These are phyloP conservation scores for Trypanosoma mega DNA, from an alignment of 208 protist species.

Conservation along the genomic window DNA sequence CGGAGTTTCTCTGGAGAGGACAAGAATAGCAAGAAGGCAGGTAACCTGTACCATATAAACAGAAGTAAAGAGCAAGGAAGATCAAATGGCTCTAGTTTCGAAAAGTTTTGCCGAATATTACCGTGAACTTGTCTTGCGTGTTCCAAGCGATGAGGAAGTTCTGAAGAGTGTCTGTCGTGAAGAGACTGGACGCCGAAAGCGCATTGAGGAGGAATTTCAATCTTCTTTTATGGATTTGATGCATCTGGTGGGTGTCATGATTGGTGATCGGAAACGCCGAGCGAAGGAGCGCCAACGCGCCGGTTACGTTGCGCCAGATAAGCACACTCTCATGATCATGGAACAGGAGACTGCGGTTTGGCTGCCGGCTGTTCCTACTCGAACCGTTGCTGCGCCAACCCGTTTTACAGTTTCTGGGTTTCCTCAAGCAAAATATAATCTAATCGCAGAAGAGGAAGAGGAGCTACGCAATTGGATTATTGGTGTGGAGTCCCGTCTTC, in stretches of 20 bases:
- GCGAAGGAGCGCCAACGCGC: constrained; percentile 11
- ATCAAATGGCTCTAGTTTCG: constrained; percentile 52
- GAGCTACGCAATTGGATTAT: constrained; percentile 69
- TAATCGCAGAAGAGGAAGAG: constrained; percentile 57
- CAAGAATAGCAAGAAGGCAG: too few relatives aligned
- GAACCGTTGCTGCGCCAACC: constrained; percentile 25
- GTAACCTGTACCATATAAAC: too few relatives aligned
- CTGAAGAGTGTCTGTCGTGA: constrained; percentile 52
- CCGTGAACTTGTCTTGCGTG: constrained; percentile 38
- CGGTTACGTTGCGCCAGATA: constrained; percentile 3
- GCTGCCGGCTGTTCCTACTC: constrained; percentile 41
- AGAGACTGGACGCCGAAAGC: constrained; percentile 50
- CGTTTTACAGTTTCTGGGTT: constrained; percentile 38
- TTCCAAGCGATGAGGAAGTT: constrained; percentile 39
- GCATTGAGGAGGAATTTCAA: constrained; percentile 42
- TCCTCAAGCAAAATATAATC: constrained; percentile 41
- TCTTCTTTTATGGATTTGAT: constrained; percentile 50
- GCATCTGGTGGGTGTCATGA: constrained; percentile 57
- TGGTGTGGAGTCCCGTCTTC: constrained; percentile 54
- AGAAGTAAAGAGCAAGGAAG: too few relatives aligned
- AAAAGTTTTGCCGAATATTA: constrained; percentile 67
- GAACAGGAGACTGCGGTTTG: constrained; percentile 50
- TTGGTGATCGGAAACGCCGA: constrained; percentile 51
- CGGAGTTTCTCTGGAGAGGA: too few relatives aligned
- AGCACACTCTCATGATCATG: constrained; percentile 25